Base-by-base conservation (phyloP, 2,329 filamentous ascomycete genomes). In the Colletotrichum melonis region DNA sequence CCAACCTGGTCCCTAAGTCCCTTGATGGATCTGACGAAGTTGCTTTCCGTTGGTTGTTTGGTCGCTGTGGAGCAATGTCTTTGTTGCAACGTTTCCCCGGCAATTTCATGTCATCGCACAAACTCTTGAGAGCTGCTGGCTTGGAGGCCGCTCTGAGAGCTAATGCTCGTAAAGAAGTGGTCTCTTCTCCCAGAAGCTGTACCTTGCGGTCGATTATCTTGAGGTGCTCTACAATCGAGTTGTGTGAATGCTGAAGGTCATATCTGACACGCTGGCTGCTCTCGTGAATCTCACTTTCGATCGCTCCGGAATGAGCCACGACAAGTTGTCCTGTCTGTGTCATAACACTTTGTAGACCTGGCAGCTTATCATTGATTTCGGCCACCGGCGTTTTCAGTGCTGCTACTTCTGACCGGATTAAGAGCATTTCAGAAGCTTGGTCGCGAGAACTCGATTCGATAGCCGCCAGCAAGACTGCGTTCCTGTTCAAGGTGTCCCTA, bases 1-100 rank as follows among this genome's bases (percentile, higher is more conserved):
- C 1, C 5, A 7, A 1, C 14, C 0, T 1, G 1, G 7, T 8
- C 9, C 3, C 1, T 0, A 5, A 24, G 54, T 28, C 16, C 2
- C 4, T 12, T 28, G n/a, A 19, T 28, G 22, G 4, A 11, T 28
- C 16, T 55, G 38, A 16, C 2, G 38, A 12, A 16, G 8, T 22
- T 16, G 1, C 6, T 26, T 22, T 5, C 12, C 19, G 9, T 2
- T 55, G 52, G 3, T 1, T 12, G 1, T 22, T 55, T 1, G 52
- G 1, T 16, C 0, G 52, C 0, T 55, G 6, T 11, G 24, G 1
- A 8, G 52, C n/a, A 14, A 1, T 26, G 24, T 1, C 24, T 26
- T 1, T 1, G 24, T 26, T 26, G 24, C 24, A 26, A 3, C 24
- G 24, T 2, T 26, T 26, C 1, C 24, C 1, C 1, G n/a, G n/a